Conservation (phyloP, 345 rosid species). For the Laguncularia racemosa region DNA sequence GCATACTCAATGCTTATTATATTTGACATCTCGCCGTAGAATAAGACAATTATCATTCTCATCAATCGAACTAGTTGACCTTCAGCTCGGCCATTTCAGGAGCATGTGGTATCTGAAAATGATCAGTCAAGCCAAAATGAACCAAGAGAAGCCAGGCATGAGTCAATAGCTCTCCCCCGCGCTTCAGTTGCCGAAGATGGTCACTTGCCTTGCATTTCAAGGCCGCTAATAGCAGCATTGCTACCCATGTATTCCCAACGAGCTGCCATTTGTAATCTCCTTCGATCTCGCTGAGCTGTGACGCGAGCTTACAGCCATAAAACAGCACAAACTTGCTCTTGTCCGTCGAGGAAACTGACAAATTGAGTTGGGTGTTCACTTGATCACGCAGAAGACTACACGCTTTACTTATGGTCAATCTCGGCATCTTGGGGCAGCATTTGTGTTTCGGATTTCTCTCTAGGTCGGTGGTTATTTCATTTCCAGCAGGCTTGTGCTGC, state of each 20-base stretch:
- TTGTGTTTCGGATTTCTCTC: too few species aligned
- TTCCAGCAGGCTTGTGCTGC: too few species aligned
- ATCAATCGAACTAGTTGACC: too few species aligned
- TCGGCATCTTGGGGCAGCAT: too few species aligned
- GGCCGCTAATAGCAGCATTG: conserved; percentile 11
- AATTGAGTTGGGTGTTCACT: conserved; percentile 11
- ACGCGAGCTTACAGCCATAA: conserved; percentile 16
- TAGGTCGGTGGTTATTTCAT: too few species aligned
- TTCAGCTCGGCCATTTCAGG: too few species aligned
- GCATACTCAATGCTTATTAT: too few species aligned
- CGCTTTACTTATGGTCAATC: not conserved
- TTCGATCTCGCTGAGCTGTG: not conserved
- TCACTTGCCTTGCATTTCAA: conserved; percentile 11
- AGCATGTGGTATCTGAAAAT: conserved; percentile 21
- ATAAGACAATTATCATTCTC: too few species aligned
- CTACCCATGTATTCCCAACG: conserved; percentile 12
- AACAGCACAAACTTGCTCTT: conserved; percentile 28
- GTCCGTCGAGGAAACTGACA: conserved; percentile 11
- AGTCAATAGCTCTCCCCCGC: conserved; percentile 53
- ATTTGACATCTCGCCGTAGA: too few species aligned
- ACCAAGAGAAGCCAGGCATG: conserved; percentile 47
- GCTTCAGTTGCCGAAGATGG: conserved; percentile 39
- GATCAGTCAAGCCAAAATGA: conserved; percentile 50
- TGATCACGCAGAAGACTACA: not conserved
- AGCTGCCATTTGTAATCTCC: too few species aligned